A percentile compares a stretch with the other conserved stretches of the same genome.
These are phyloP conservation scores for Aspergillus diversus DNA, from an alignment of 495 filamentous ascomycete genomes.

Conservation along the genomic window DNA sequence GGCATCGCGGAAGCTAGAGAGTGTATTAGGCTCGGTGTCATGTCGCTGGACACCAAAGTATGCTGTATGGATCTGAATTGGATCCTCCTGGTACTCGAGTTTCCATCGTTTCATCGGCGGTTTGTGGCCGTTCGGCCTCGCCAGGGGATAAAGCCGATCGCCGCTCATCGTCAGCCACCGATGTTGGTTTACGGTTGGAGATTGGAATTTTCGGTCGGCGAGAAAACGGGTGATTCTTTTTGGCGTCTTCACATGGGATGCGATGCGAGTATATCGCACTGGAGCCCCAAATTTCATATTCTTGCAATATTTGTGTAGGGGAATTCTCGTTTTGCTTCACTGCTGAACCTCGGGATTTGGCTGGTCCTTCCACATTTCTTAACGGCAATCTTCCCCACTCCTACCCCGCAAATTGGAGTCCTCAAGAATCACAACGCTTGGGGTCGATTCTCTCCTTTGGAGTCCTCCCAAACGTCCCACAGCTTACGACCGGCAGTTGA, in stretches of 20 bases:
- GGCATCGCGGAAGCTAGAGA: background rate
- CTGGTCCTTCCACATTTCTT: background rate
- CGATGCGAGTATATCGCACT: background rate
- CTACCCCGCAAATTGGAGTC: slow-evolving; percentile 8
- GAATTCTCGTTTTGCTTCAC: background rate
- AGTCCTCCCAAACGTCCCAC: background rate
- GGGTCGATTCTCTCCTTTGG: background rate
- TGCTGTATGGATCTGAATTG: slow-evolving; percentile 21
- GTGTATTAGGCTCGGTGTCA: background rate
- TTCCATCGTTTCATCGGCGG: slow-evolving; percentile 22
- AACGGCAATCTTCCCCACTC: background rate
- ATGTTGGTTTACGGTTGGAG: background rate
- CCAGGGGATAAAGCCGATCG: slow-evolving; percentile 11
- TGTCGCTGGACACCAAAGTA: slow-evolving; percentile 27
- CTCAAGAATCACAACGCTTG: background rate
- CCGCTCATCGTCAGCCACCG: background rate
- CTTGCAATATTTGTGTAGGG: background rate
- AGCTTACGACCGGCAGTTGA: background rate
- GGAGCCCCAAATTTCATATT: background rate
- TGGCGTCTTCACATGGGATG: background rate
- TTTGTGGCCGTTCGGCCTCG: slow-evolving; percentile 16
- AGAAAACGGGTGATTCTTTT: background rate
- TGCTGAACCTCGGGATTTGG: background rate
- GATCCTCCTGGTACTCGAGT: slow-evolving; percentile 9
- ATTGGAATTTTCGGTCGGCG: background rate